These are phyloP conservation scores for Trichosporon sp. DNA, from an alignment of 1,284 basidiomycete genomes.

Conservation along the genomic window DNA sequence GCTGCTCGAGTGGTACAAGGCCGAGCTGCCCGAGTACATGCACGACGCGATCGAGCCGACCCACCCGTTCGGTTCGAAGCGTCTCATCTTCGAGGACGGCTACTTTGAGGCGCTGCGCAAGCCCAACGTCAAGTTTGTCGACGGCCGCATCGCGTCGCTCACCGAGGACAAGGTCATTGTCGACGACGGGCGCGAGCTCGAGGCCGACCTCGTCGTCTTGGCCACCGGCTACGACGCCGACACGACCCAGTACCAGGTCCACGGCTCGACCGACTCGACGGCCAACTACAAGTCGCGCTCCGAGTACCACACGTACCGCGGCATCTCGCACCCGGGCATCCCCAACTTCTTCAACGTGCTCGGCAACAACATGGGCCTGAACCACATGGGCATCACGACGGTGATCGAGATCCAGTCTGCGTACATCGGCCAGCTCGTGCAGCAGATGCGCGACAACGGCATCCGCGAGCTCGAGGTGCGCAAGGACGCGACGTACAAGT, in stretches of 20 bases:
- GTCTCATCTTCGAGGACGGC: conserved; percentile 22
- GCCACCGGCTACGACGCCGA: conserved; percentile 22
- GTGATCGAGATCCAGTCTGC: conserved; percentile 21
- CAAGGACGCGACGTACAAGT: conserved; percentile 15
- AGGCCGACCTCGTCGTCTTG: conserved; percentile 20
- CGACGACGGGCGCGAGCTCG: conserved; percentile 18
- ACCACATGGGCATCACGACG: conserved; percentile 19
- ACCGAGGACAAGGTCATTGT: conserved; percentile 10
- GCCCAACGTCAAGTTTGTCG: conserved; percentile 14
- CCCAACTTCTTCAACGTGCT: conserved; percentile 35
- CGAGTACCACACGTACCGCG: conserved; percentile 7
- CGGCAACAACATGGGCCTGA: conserved; percentile 32
- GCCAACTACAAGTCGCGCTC: conserved; percentile 14
- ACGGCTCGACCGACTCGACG: conserved; percentile 17
- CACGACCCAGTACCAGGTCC: conserved; percentile 17
- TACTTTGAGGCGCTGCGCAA: conserved; percentile 22
- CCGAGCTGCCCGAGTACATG: conserved; percentile 14
- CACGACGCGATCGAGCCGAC: conserved; percentile 17
- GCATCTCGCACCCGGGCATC: conserved; percentile 19
- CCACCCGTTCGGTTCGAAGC: conserved; percentile 16
- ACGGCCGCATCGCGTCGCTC: conserved; percentile 18
- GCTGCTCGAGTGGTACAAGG: conserved; percentile 14
- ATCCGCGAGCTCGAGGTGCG: conserved; percentile 21
- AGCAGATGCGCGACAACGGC: conserved; percentile 17
- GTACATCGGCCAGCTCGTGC: conserved; percentile 17